Base-by-base conservation (phyloP, 2,329 filamentous ascomycete species). In the Bertia moriformis region DNA sequence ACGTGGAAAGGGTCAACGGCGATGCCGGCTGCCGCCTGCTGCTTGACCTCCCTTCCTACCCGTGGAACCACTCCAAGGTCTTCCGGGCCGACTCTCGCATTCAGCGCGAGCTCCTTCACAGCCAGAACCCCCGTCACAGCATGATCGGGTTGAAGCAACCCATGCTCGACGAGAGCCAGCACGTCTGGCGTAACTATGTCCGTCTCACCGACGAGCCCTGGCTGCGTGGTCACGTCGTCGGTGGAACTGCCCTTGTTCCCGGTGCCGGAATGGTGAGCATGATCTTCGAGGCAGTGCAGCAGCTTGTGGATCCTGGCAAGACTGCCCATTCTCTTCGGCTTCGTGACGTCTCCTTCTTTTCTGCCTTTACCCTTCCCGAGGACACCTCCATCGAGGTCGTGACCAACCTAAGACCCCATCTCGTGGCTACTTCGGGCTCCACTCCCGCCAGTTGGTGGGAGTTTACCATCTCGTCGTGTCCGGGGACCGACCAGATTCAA, bases 221-320 rank as follows among this genome's bases (percentile, higher is more conserved):
- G 17, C 58, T 60, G 13, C 48, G 59, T 40, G 59, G 63, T 43
- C 63, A 64, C 49, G 42, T 48, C 32, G 59, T 63, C 54, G 54
- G 62, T 38, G 61, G 53, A 44, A 56, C 62, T 33, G 57, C 56
- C 40, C 60, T 63, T 44, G 59, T 58, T 39, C 54, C 61, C 41
- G 57, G 52, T 18, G 51, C 52, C 13, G 60, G 59, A 19, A 46
- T 48, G 14, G 47, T 54, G 2, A 50, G 55, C 4, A 49, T 58
- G 33, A 42, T 27, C 43, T 38, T 38, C 4, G 44, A 44, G 22
- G 45, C 43, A 7, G 39, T 41, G 14, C 32, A 36, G 3, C 43
- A 44, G 39, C 35, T 42, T 18, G 15, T 15, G 10, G 10, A 10
- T 17, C 17, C 32, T 15, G 10, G 10, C 10, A 35, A 7, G 7